phyloP scores from a whole-genome alignment of 176 grass and related monocot genomes.

The Neostapfia colusana region DNA sequence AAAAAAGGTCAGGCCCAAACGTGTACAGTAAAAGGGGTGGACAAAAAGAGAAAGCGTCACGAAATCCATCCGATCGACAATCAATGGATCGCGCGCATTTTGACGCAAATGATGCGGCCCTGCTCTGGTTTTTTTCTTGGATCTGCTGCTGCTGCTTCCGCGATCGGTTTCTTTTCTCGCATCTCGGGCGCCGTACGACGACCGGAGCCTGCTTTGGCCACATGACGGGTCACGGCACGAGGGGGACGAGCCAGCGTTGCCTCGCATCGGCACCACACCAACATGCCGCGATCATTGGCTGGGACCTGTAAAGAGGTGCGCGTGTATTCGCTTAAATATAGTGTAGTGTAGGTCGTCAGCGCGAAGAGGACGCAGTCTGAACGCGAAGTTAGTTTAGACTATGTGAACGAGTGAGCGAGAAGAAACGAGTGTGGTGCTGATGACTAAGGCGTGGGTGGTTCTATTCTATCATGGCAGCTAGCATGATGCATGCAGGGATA shows the following conservation, averaged over 20 bases:
- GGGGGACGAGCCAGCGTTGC: not conserved
- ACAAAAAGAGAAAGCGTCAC: constrained; percentile 37
- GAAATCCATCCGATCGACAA: constrained; percentile 5
- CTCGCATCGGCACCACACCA: not conserved
- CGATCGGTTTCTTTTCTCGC: constrained; percentile 12
- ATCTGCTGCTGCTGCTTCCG: constrained; percentile 36
- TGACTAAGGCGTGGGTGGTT: not conserved
- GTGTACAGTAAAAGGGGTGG: not conserved
- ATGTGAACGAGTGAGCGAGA: not conserved
- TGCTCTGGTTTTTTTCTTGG: constrained; percentile 34
- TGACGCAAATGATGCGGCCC: constrained; percentile 42
- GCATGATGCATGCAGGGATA: not conserved
- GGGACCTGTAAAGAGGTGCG: constrained; percentile 22
- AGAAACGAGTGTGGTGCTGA: not conserved
- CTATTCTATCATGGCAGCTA: not conserved
- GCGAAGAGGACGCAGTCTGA: not conserved
- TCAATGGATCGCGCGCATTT: constrained; percentile 40
- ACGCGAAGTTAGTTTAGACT: not conserved
- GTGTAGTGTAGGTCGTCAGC: not conserved
- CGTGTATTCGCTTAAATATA: not conserved
- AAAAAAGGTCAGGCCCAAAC: not conserved
- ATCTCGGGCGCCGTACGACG: constrained; percentile 31
- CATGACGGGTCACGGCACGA: constrained; percentile 12
- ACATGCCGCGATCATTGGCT: constrained; percentile 31
- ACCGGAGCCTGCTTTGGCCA: constrained; percentile 9